Base-by-base conservation (phyloP, 2,329 filamentous ascomycete genomes). In the Colletotrichum cuscutae region DNA sequence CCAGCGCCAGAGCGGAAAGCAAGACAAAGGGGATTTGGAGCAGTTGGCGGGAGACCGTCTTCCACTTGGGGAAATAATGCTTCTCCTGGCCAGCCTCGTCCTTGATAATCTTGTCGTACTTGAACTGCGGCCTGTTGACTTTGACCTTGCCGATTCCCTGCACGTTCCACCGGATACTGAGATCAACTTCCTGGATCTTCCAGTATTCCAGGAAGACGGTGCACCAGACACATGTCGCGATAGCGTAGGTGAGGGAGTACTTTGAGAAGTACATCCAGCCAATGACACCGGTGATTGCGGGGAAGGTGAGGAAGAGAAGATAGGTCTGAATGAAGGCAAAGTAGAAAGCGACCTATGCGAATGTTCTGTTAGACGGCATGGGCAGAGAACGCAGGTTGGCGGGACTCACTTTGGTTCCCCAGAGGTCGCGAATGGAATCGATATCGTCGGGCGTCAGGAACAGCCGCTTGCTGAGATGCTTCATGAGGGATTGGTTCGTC, bases 241-340 rank as follows among this genome's bases (percentile, higher is more conserved):
- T 83, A 5, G 90, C 93, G 77, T 94, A 95, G 22, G 90, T 81
- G 15, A 92, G 86, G 0, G 93, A 95, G 82, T 93, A 95, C 32
- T 90, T 87, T 11, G 92, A 90, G 0, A 94, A 83, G 71, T 93
- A 87, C 1, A 91, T 81, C 92, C 92, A 95, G 15, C 91, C 89
- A 1, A 90, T 80, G n/a, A 92, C 81, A 1, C 93, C 94, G 32
- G 93, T 91, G 2, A 85, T 85, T 8, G 93, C 92, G 0, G 93
- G 93, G 65, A 94, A 92, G 4, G 90, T 82, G 22, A 95, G 85
- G 77, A 95, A 94, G 46, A 88, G 84, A 71, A 93, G 92, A 79
- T 95, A 95, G 15, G 89, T 90, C 77, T 95, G 93, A 28, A 93
- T 92, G 76, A 95, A 95, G n/a, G 93, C 93, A 79, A 94, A 95